These are phyloP conservation scores for Aquilaria yunnanensis DNA, from an alignment of 345 rosid species.

Conservation along the genomic window DNA sequence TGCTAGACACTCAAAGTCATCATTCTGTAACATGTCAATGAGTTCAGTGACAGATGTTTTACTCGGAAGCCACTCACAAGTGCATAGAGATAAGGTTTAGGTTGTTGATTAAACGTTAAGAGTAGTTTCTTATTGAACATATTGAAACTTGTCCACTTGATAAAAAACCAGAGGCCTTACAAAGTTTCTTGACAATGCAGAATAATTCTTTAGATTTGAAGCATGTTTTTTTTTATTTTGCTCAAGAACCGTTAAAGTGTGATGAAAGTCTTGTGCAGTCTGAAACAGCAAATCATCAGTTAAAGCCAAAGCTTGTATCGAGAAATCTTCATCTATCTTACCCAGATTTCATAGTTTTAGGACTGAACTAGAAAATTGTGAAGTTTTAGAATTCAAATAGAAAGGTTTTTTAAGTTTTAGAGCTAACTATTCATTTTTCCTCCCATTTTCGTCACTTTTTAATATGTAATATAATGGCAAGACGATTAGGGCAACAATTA, in stretches of 20 bases:
- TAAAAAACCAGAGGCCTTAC: conserved; percentile 32
- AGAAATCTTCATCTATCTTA: conserved; percentile 46
- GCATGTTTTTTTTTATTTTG: too few relatives aligned
- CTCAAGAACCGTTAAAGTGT: conserved; percentile 38
- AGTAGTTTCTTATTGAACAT: conserved; percentile 23
- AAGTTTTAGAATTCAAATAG: too few relatives aligned
- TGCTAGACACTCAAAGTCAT: conserved; percentile 23
- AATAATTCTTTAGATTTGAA: conserved; percentile 23
- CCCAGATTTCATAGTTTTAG: too few relatives aligned
- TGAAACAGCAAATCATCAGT: conserved; percentile 23
- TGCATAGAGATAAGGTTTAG: conserved; percentile 28
- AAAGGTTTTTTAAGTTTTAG: too few relatives aligned
- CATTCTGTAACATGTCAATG: conserved; percentile 23
- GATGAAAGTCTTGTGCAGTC: conserved; percentile 27
- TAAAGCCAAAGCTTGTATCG: conserved; percentile 38
- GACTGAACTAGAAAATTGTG: too few relatives aligned
- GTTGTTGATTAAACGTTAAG: conserved; percentile 34
- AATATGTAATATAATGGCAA: too few relatives aligned
- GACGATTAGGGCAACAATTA: too few relatives aligned
- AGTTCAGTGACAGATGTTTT: conserved; percentile 26
- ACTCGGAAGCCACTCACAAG: conserved; percentile 27
- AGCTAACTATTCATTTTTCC: too few relatives aligned
- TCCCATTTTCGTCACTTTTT: too few relatives aligned
- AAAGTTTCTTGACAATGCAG: conserved; percentile 23
- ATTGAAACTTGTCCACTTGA: conserved; percentile 20